phyloP scores from a whole-genome alignment of 345 rosid genomes.

The Salix dunnii region DNA sequence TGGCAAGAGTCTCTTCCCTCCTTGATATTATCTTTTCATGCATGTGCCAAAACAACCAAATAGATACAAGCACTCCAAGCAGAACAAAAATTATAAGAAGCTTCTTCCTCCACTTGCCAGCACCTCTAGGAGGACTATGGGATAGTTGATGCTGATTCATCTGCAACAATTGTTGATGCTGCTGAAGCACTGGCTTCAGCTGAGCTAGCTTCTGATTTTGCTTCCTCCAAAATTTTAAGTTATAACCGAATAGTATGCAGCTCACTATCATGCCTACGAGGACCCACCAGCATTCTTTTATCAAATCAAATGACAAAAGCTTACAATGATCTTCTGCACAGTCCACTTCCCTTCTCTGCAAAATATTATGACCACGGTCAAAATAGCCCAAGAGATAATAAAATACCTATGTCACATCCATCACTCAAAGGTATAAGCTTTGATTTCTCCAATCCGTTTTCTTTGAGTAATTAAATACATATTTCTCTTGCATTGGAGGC shows the following conservation, averaged over 20 bases:
- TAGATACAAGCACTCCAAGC: constrained; percentile 46
- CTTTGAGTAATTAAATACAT: not conserved
- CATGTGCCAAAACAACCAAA: constrained; percentile 61
- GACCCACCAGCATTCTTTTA: constrained; percentile 50
- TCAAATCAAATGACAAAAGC: constrained; percentile 27
- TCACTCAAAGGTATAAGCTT: not conserved
- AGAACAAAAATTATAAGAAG: constrained; percentile 48
- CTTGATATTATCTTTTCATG: constrained; percentile 26
- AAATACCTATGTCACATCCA: not conserved
- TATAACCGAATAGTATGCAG: constrained; percentile 32
- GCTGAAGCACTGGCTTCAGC: constrained; percentile 30
- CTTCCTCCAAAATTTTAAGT: constrained; percentile 30
- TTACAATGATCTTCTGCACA: constrained; percentile 19
- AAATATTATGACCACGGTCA: constrained; percentile 36
- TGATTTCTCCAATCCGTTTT: not conserved
- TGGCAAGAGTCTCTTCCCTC: constrained; percentile 67
- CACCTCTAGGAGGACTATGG: constrained; percentile 44
- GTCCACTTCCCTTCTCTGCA: constrained; percentile 16
- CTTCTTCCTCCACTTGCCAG: constrained; percentile 73
- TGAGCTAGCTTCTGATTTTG: constrained; percentile 24
- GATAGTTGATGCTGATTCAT: constrained; percentile 54
- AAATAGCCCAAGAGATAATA: constrained; percentile 9
- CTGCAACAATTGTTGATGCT: constrained; percentile 31
- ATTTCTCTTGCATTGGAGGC: not conserved
- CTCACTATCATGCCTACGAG: constrained; percentile 36